A percentile compares a stretch with the other conserved stretches of the same genome.
These are phyloP conservation scores for Singerocomus inundabilis DNA, from an alignment of 1,284 basidiomycete species.

Conservation along the genomic window DNA sequence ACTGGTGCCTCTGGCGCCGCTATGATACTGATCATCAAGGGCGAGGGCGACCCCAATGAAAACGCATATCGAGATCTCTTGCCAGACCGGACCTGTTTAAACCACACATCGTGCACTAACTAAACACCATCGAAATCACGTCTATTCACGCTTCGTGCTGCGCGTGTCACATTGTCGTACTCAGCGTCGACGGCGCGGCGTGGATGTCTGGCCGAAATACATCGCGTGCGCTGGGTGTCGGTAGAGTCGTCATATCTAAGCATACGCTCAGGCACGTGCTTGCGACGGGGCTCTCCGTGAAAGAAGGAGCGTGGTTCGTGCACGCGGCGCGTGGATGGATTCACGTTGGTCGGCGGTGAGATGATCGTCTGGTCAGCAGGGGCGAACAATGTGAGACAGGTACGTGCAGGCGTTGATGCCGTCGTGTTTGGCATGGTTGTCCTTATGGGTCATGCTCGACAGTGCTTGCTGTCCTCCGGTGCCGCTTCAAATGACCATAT, in stretches of 20 bases:
- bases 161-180: slow-evolving; percentile 71
- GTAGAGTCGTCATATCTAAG: slow-evolving; percentile 62
- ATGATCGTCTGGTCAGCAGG: slow-evolving; percentile 87
- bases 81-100: slow-evolving; percentile 75
- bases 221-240: slow-evolving; percentile 54
- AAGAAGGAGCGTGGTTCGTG: slow-evolving; percentile 66
- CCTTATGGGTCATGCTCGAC: slow-evolving; percentile 16
- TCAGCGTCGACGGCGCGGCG: slow-evolving; percentile 76
- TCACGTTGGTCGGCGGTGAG: slow-evolving; percentile 78
- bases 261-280: slow-evolving; percentile 65
- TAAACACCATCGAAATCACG: slow-evolving; percentile 73
- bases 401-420: no score
- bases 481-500: slow-evolving; percentile 61
- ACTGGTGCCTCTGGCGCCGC: no score
- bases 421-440: background rate
- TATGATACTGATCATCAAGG: no score
- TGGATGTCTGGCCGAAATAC: slow-evolving; percentile 87
- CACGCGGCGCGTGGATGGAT: slow-evolving; percentile 79
- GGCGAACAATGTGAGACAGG: slow-evolving; percentile 81
- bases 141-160: slow-evolving; percentile 74
- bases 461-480: slow-evolving; percentile 77
- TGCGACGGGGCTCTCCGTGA: slow-evolving; percentile 60
- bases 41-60: no score
- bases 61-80: no score
- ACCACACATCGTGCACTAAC: slow-evolving; percentile 85